Evolutionary conservation across 1,284 basidiomycete species (phyloP).

Genomic region (Ganoderma sinense): DNA sequence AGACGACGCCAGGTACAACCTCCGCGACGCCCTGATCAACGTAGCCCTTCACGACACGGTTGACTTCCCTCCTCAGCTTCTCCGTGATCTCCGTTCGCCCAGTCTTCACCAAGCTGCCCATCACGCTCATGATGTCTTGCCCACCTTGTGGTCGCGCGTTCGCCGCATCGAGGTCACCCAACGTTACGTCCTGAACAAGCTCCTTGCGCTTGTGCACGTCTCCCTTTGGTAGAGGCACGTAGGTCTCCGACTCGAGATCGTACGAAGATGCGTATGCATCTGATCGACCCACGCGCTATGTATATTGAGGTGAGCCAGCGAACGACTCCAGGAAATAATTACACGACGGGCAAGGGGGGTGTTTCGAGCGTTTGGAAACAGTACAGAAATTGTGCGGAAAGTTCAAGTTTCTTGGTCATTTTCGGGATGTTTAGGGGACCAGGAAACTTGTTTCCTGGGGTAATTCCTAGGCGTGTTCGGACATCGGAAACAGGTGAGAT

Average conservation of each 20-base stretch:
- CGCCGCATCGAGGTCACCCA: slow-evolving; percentile 96
- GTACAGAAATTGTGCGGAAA: too few relatives aligned
- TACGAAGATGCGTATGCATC: slow-evolving; percentile 99
- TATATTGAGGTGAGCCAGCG: neutral
- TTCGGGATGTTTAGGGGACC: too few relatives aligned
- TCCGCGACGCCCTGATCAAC: slow-evolving; percentile 99
- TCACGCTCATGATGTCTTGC: slow-evolving; percentile 99
- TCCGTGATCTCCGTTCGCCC: slow-evolving; percentile 97
- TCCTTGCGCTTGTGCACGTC: slow-evolving; percentile 99
- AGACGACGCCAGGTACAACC: slow-evolving; percentile 96
- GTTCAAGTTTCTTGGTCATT: too few relatives aligned
- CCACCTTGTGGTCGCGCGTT: slow-evolving; percentile 96
- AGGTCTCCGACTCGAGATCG: slow-evolving; percentile 98
- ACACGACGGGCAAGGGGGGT: too few relatives aligned
- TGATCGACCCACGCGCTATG: slow-evolving; percentile 91
- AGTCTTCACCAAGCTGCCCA: slow-evolving; percentile 96
- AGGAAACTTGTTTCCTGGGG: too few relatives aligned
- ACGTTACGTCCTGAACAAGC: slow-evolving; percentile 95
- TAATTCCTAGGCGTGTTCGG: too few relatives aligned
- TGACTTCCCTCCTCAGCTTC: slow-evolving; percentile 94
- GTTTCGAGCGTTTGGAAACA: too few relatives aligned
- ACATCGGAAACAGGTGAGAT: too few relatives aligned
- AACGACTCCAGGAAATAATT: neutral
- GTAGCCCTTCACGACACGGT: slow-evolving; percentile 98
- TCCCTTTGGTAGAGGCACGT: slow-evolving; percentile 97